phyloP scores from a whole-genome alignment of 2,329 filamentous ascomycete species.

The Apiospora marii region DNA sequence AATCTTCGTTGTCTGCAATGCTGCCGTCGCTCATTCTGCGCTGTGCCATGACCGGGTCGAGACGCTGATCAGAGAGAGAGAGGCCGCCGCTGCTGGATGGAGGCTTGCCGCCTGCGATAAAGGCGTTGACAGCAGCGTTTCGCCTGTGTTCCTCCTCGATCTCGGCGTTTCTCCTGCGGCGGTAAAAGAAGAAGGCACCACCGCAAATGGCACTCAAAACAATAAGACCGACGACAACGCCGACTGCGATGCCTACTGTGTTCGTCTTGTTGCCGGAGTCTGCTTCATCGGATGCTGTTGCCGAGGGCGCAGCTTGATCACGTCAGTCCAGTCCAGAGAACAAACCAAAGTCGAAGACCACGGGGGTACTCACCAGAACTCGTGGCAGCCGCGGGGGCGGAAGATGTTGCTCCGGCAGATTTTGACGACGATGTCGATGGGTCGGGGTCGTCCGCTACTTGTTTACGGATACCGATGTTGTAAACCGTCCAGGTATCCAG shows the following conservation, averaged over 20 bases:
- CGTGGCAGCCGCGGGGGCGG: conserved; percentile 26
- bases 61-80: conserved; percentile 81
- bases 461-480: conserved; percentile 57
- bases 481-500: conserved; percentile 54
- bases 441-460: conserved; percentile 44
- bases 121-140: conserved; percentile 80
- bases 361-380: neutral
- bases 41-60: conserved; percentile 86
- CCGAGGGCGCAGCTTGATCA: conserved; percentile 27
- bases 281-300: conserved; percentile 40
- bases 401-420: conserved; percentile 42
- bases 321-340: neutral
- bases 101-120: conserved; percentile 71
- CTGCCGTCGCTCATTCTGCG: conserved; percentile 91
- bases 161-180: conserved; percentile 76
- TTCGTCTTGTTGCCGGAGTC: conserved; percentile 55
- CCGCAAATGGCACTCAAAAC: conserved; percentile 71
- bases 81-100: conserved; percentile 68
- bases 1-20: conserved; percentile 97
- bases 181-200: conserved; percentile 76
- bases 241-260: conserved; percentile 85
- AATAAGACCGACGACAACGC: conserved; percentile 85
- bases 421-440: conserved; percentile 23
- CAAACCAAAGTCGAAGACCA: neutral
- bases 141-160: conserved; percentile 86